Percentiles rank a stretch among this genome's conserved stretches.
Evolutionary conservation across 2,329 filamentous ascomycete genomes (phyloP).

Genomic region (Xylariaceae sp.): DNA sequence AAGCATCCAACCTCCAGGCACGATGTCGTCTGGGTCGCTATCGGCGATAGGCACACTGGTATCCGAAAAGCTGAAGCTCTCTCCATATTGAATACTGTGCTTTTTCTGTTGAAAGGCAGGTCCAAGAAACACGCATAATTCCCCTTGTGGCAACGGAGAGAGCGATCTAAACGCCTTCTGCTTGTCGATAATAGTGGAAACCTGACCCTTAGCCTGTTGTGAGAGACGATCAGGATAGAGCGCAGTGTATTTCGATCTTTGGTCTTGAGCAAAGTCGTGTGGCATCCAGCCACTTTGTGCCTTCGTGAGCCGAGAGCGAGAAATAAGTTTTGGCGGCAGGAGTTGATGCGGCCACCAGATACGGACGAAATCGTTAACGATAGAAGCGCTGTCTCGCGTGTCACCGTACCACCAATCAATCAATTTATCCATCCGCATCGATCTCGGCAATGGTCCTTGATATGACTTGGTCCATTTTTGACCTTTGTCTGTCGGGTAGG

Average conservation of each 20-base stretch:
- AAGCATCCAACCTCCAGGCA: slow-evolving; percentile 46
- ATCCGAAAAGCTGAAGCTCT: slow-evolving; percentile 24
- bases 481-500: slow-evolving; percentile 30
- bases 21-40: slow-evolving; percentile 9
- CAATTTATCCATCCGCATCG: slow-evolving; percentile 28
- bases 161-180: slow-evolving; percentile 23
- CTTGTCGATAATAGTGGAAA: slow-evolving; percentile 20
- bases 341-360: slow-evolving; percentile 29
- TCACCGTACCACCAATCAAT: slow-evolving; percentile 30
- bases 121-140: slow-evolving; percentile 25
- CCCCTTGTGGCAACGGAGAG: slow-evolving; percentile 20
- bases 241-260: slow-evolving; percentile 21
- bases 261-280: slow-evolving; percentile 18
- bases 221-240: slow-evolving; percentile 23
- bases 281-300: slow-evolving; percentile 29
- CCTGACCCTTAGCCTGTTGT: slow-evolving; percentile 16
- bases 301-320: slow-evolving; percentile 14
- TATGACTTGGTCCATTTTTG: slow-evolving; percentile 33
- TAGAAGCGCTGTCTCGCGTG: slow-evolving; percentile 17
- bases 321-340: slow-evolving; percentile 27
- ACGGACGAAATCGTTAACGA: slow-evolving; percentile 23
- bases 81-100: slow-evolving; percentile 23
- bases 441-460: slow-evolving; percentile 30
- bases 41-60: slow-evolving; percentile 21
- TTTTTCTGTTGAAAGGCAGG: slow-evolving; percentile 25